Evolutionary conservation across 768 basidiomycete genomes (phyloP).

Genomic region (Lactarius evosmus): DNA sequence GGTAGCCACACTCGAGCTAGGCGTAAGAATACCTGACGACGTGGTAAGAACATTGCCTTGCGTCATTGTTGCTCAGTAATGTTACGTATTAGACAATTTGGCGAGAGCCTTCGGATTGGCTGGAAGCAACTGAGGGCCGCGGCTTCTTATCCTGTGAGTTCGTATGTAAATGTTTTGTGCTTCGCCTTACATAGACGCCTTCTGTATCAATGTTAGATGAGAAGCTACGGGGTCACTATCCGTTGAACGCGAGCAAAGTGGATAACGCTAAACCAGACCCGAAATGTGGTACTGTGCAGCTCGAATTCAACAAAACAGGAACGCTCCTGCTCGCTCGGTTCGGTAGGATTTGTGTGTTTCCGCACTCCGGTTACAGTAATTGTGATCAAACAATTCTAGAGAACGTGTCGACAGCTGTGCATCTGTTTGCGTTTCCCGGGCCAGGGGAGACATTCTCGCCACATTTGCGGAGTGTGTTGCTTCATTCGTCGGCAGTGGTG

Average conservation of each 20-base stretch:
- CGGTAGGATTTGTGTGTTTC: constrained; percentile 43
- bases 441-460: constrained; percentile 56
- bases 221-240: constrained; percentile 53
- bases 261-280: constrained; percentile 63
- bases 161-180: not conserved
- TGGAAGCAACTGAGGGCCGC: constrained; percentile 75
- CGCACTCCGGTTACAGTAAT: constrained; percentile 6
- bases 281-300: constrained; percentile 63
- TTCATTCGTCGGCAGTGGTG: constrained; percentile 61
- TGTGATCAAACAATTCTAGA: constrained; percentile 42
- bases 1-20: constrained; percentile 59
- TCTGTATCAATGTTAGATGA: constrained; percentile 49
- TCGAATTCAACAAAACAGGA: constrained; percentile 82
- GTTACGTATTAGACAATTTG: constrained; percentile 58
- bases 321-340: constrained; percentile 69
- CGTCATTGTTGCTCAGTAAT: constrained; percentile 10
- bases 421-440: constrained; percentile 71
- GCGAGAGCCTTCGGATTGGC: constrained; percentile 84
- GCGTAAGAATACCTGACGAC: constrained; percentile 51
- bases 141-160: constrained; percentile 82
- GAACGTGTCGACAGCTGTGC: constrained; percentile 56
- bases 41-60: constrained; percentile 44
- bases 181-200: not conserved
- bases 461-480: constrained; percentile 59
- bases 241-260: constrained; percentile 46